These are phyloP conservation scores for Mycena metata DNA, from an alignment of 768 basidiomycete genomes.

Conservation along the genomic window DNA sequence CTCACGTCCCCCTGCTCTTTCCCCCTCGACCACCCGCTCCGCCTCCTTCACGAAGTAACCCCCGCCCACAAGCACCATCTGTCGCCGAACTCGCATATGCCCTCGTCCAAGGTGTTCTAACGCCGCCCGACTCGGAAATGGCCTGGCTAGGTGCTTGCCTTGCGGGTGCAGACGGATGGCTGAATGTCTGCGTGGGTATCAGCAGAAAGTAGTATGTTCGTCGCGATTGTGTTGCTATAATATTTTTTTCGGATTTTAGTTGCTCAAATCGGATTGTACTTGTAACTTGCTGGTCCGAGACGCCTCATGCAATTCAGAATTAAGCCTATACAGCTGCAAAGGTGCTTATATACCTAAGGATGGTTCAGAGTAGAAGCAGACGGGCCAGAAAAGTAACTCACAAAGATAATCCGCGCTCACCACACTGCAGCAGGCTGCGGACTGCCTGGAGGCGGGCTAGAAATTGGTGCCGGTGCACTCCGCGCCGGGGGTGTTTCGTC, in stretches of 20 bases:
- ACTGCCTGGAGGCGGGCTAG: slow-evolving; percentile 36
- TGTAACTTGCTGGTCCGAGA: too few relatives aligned
- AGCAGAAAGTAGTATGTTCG: slow-evolving; percentile 41
- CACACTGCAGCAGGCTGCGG: slow-evolving; percentile 37
- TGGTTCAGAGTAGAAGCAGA: neutral
- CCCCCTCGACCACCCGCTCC: slow-evolving; percentile 63
- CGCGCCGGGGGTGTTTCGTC: slow-evolving; percentile 33
- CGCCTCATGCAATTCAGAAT: neutral
- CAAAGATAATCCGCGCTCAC: slow-evolving; percentile 26
- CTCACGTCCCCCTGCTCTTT: slow-evolving; percentile 86
- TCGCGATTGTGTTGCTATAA: neutral
- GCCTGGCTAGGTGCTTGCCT: slow-evolving; percentile 95
- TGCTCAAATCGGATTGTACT: too few relatives aligned
- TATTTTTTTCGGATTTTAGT: slow-evolving; percentile 6
- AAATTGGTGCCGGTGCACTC: slow-evolving; percentile 31
- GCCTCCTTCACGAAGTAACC: slow-evolving; percentile 57
- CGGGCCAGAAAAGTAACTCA: slow-evolving; percentile 1
- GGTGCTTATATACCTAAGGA: slow-evolving; percentile 12
- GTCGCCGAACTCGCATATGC: slow-evolving; percentile 76
- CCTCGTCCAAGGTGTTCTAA: slow-evolving; percentile 85
- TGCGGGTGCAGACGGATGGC: slow-evolving; percentile 95
- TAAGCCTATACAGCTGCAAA: slow-evolving; percentile 15
- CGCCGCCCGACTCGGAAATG: slow-evolving; percentile 90
- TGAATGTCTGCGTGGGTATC: slow-evolving; percentile 87
- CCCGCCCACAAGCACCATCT: slow-evolving; percentile 51